Evolutionary conservation across 2,329 filamentous ascomycete species (phyloP).

Genomic region (Pestalotiopsis sp.): DNA sequence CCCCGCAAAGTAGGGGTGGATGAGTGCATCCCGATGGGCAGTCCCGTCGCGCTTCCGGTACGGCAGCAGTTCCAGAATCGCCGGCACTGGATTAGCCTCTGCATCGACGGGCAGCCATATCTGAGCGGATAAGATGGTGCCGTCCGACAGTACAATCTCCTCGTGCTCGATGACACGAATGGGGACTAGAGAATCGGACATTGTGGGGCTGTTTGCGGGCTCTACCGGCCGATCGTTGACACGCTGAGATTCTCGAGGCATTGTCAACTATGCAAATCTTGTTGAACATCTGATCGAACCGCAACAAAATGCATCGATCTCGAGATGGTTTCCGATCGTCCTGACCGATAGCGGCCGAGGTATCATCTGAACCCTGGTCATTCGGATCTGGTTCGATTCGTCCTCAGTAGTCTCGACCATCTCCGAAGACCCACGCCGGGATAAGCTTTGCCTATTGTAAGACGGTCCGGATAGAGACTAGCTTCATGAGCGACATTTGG

Average conservation of each 20-base stretch:
- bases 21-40: background rate
- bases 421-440: background rate
- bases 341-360: background rate
- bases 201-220: background rate
- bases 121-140: background rate
- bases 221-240: background rate
- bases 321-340: too few species aligned
- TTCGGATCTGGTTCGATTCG: background rate
- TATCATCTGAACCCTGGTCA: background rate
- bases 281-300: background rate
- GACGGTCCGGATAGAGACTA: background rate
- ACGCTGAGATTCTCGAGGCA: background rate
- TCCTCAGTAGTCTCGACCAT: background rate
- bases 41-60: background rate
- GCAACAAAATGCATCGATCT: background rate
- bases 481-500: too few species aligned
- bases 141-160: background rate
- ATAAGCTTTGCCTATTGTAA: background rate
- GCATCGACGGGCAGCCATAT: background rate
- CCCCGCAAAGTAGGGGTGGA: background rate
- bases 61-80: background rate
- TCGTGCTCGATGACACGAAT: background rate
- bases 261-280: background rate
- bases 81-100: background rate
- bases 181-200: background rate